Conservation (phyloP, 2,329 filamentous ascomycete species). For the Emmonsiellopsis sp. region DNA sequence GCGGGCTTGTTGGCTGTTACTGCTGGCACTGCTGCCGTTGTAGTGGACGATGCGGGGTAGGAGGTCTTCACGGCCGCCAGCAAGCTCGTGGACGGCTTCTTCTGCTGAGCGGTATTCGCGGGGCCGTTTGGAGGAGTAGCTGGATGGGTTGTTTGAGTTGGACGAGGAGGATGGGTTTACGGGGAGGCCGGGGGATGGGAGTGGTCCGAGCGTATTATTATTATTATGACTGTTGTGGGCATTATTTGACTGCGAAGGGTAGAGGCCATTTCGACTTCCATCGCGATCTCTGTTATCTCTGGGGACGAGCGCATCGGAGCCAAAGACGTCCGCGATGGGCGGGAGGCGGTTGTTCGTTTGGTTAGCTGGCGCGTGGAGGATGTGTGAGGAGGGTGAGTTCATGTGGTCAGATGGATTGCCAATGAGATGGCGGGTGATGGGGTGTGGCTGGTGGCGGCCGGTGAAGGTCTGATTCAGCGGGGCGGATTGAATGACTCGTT, state of each 20-base stretch:
- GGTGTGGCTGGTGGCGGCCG: constrained; percentile 70
- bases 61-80: constrained; percentile 84
- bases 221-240: constrained; percentile 29
- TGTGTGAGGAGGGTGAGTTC: constrained; percentile 47
- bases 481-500: constrained; percentile 93
- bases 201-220: constrained; percentile 53
- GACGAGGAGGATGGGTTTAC: constrained; percentile 28
- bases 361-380: constrained; percentile 77
- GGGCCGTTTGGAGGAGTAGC: constrained; percentile 45
- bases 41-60: constrained; percentile 94
- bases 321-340: constrained; percentile 90
- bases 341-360: constrained; percentile 89
- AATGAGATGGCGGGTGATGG: constrained; percentile 65
- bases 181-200: constrained; percentile 72
- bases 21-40: constrained; percentile 64
- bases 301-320: constrained; percentile 57
- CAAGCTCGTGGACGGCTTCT: constrained; percentile 82
- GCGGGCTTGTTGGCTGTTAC: constrained; percentile 12
- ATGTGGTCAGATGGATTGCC: constrained; percentile 59
- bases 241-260: constrained; percentile 10
- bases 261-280: constrained; percentile 1
- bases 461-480: constrained; percentile 94
- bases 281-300: constrained; percentile 16
- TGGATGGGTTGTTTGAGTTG: constrained; percentile 30
- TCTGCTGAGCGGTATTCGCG: constrained; percentile 93